Base-by-base conservation (phyloP, 257 asterid species). In the Ilex aquifolium region DNA sequence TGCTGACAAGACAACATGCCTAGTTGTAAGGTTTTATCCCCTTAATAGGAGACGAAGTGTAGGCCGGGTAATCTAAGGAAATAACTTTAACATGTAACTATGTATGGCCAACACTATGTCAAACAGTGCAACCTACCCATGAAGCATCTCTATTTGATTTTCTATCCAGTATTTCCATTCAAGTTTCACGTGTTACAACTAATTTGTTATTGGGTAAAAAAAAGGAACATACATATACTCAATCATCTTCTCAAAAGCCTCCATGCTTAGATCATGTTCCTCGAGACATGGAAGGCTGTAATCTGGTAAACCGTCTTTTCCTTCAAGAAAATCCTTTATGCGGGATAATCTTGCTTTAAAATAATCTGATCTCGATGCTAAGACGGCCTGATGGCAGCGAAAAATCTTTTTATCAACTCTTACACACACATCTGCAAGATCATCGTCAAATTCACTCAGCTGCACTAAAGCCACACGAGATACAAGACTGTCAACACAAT, bases 291-390 rank as follows among this genome's bases (percentile, higher is more conserved):
- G 95, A 70, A 91, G 82, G 64, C 74, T 61, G 54, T 69, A 59
- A 63, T 74, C 70, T 57, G 83, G 79, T 70, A 74, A 69, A 62
- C 59, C 62, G 65, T 77, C 82, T 48, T 71, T 79, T 66, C 83
- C 90, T 63, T 80, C 79, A 64, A 73, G 82, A 67, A 85, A 91
- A 70, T 86, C 87, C 10, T 80, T 74, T 79, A 84, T 82, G 56
- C 88, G 88, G n/a, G 90, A 83, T 71, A 91, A 69, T 65, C 96
- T 86, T n/a, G 98, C 84, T 80, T 77, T 91, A 66, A 91, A 91
- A 74, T 91, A 88, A 60, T 91, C 98, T 11, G 98, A 91, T 68
- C 98, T 83, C 31, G 96, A 85, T 61, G 95, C 96, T 71, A 91
- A 79, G 69, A 88, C 72, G 61, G 86, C 94, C 77, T 85, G 90